These are phyloP conservation scores for Boletus patriciae DNA, from an alignment of 768 basidiomycete species.

Conservation along the genomic window DNA sequence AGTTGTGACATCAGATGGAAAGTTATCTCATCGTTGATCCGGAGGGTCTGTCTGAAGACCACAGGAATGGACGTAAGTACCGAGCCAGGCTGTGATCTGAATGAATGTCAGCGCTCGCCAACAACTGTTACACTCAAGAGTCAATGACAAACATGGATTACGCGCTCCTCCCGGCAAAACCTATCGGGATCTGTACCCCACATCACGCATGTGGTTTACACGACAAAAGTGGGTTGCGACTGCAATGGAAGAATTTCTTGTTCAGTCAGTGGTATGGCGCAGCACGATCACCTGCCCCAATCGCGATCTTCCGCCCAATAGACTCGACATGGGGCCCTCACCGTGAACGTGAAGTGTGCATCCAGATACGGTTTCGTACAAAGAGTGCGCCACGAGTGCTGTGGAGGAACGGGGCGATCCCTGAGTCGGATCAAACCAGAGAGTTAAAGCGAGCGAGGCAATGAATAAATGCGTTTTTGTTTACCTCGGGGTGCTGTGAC, in stretches of 20 bases:
- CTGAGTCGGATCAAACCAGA: slow-evolving; percentile 31
- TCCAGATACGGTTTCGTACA: slow-evolving; percentile 11
- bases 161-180: slow-evolving; percentile 2
- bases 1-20: slow-evolving; percentile 19
- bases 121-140: slow-evolving; percentile 9
- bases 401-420: slow-evolving; percentile 17
- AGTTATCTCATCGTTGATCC: slow-evolving; percentile 10
- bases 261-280: slow-evolving; percentile 9
- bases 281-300: neutral
- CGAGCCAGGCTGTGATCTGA: slow-evolving; percentile 10
- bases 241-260: slow-evolving; percentile 16
- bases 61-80: slow-evolving; percentile 10
- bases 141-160: slow-evolving; percentile 7
- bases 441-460: slow-evolving; percentile 8
- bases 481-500: slow-evolving; percentile 3
- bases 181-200: slow-evolving; percentile 22
- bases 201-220: slow-evolving; percentile 19
- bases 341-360: slow-evolving; percentile 7
- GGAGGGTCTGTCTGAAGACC: neutral
- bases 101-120: slow-evolving; percentile 7
- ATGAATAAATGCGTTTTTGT: slow-evolving; percentile 11
- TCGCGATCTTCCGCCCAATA: slow-evolving; percentile 17
- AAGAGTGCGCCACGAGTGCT: slow-evolving; percentile 9
- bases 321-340: slow-evolving; percentile 1
- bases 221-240: slow-evolving; percentile 8